Base-by-base conservation (phyloP, 2,329 filamentous ascomycete species). In the Cercospora berteroae region DNA sequence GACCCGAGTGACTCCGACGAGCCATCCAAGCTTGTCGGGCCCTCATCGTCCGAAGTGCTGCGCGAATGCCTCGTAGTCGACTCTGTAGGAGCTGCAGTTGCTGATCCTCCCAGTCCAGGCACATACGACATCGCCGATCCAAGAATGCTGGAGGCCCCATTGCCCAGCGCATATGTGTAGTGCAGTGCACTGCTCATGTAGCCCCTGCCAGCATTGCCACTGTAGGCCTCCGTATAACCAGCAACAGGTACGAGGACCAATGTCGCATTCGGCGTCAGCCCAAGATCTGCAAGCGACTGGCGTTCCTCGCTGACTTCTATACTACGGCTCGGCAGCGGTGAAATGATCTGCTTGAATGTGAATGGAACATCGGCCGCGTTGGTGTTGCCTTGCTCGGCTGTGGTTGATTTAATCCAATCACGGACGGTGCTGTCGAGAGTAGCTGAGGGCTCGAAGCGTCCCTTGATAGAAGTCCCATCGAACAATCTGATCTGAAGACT, bases 271-370 rank as follows among this genome's bases (percentile, higher is more conserved):
- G 94, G 93, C 0, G 88, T 85, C 0, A 97, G 83, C 0, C 89
- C 91, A 7, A 97, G 84, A 5, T 91, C 88, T 13, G 83, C 81
- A 0, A 97, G 83, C 0, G 85, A 83, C 70, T 89, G 83, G 39
- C 83, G 84, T 78, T 97, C 94, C 70, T 97, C 93, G 0, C 86
- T 84, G 4, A 89, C 86, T 36, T 90, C 89, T 66, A 98, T 88
- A 9, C 86, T 87, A 70, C 87, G 88, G 77, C 90, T 95, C 1
- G 93, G 92, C 20, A 88, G 81, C 0, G 94, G 94, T 0, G 91
- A 89, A 2, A 96, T 84, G 39, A 97, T 89, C 58, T 96, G 88
- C 75, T 93, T 93, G 80, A 98, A 94, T 12, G 86, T 90, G 78
- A 93, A 98, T 0, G 93, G 91, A 3, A 72, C 62, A 31, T 75